A percentile compares a stretch with the other conserved stretches of the same genome.
phyloP scores from a whole-genome alignment of 2,329 filamentous ascomycete species.

The Nothophaeocryptopus gaeumannii region DNA sequence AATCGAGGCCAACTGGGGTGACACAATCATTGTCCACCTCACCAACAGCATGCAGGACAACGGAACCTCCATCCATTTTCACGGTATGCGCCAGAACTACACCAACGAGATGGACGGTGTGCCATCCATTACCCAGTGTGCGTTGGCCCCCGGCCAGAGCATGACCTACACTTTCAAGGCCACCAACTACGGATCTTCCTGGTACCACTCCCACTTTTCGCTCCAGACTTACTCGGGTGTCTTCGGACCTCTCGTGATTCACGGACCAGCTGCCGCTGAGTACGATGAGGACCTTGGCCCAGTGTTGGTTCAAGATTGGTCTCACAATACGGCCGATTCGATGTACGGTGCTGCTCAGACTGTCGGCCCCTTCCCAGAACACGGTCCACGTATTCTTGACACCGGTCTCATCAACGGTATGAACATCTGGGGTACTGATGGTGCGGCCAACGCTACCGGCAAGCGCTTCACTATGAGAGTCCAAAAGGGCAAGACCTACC shows the following conservation, averaged over 20 bases:
- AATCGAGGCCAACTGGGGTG: constrained; percentile 45
- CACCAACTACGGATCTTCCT: constrained; percentile 36
- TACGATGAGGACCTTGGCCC: constrained; percentile 40
- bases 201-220: constrained; percentile 44
- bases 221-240: constrained; percentile 42
- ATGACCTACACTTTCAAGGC: constrained; percentile 39
- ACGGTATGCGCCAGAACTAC: constrained; percentile 48
- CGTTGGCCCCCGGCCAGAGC: constrained; percentile 35
- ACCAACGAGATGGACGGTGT: constrained; percentile 53
- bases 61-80: constrained; percentile 51
- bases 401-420: constrained; percentile 47
- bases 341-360: constrained; percentile 28
- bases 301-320: constrained; percentile 39
- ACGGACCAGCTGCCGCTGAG: constrained; percentile 39
- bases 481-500: constrained; percentile 29
- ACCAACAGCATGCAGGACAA: constrained; percentile 36
- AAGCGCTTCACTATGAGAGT: constrained; percentile 32
- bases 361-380: constrained; percentile 14
- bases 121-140: constrained; percentile 46
- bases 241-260: constrained; percentile 41
- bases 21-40: constrained; percentile 32
- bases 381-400: constrained; percentile 38
- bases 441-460: constrained; percentile 15
- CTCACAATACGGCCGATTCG: constrained; percentile 37
- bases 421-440: constrained; percentile 36